Evolutionary conservation across 2,329 filamentous ascomycete genomes (phyloP).

Genomic region (Dactylellina parvicollis): DNA sequence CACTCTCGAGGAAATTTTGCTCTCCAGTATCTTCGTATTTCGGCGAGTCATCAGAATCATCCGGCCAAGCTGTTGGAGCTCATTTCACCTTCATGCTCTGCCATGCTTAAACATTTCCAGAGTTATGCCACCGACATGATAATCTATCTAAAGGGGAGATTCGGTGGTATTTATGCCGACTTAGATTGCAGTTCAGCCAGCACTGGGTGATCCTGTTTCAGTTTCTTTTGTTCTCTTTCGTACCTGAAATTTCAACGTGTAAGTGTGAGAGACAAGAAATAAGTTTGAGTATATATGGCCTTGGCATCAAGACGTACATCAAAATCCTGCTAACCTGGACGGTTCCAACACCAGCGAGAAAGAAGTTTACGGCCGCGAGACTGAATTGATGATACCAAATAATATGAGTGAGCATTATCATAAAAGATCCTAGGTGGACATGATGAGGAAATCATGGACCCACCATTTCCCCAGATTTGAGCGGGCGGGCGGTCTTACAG

Average conservation of each 20-base stretch:
- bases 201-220: slow-evolving; percentile 43
- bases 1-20: too few species aligned
- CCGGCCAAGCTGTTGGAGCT: too few species aligned
- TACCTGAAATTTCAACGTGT: slow-evolving; percentile 14
- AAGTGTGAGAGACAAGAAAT: background rate
- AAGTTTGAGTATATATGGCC: background rate
- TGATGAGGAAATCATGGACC: too few species aligned
- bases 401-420: slow-evolving; percentile 15
- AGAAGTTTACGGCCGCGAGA: slow-evolving; percentile 96
- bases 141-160: background rate
- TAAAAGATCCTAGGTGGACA: background rate
- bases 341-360: slow-evolving; percentile 87
- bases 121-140: background rate
- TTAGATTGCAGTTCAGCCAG: slow-evolving; percentile 38
- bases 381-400: slow-evolving; percentile 62
- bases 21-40: too few species aligned
- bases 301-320: slow-evolving; percentile 62
- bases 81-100: too few species aligned
- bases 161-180: background rate
- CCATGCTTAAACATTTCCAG: too few species aligned
- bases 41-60: too few species aligned
- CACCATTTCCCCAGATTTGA: too few species aligned
- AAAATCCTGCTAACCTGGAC: slow-evolving; percentile 83
- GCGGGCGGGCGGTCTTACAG: slow-evolving; percentile 68
- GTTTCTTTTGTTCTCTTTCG: slow-evolving; percentile 43